These are phyloP conservation scores for Hirschfeldia incana DNA, from an alignment of 345 rosid genomes.

Conservation along the genomic window DNA sequence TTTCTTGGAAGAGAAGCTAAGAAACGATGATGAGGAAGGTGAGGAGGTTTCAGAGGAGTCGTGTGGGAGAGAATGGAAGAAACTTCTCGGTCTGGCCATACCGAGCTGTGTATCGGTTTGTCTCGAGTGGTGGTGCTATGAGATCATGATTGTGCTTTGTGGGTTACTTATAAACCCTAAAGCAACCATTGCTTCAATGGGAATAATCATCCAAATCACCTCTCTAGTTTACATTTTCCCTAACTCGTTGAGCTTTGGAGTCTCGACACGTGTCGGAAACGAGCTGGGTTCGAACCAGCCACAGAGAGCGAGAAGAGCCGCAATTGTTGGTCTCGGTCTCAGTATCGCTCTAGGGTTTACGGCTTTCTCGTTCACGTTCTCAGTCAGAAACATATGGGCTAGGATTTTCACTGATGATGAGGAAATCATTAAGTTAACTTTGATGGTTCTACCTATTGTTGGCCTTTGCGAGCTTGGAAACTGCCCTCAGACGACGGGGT, in stretches of 20 bases:
- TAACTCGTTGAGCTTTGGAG: constrained; percentile 30
- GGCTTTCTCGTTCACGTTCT: constrained; percentile 18
- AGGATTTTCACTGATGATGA: constrained; percentile 24
- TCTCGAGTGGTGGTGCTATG: constrained; percentile 41
- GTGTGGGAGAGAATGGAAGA: constrained; percentile 32
- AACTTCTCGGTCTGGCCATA: constrained; percentile 17
- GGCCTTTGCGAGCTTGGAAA: constrained; percentile 40
- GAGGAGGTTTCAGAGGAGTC: constrained; percentile 37
- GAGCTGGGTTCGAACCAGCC: constrained; percentile 35
- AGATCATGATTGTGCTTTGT: constrained; percentile 38
- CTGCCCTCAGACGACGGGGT: constrained; percentile 36
- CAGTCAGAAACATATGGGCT: constrained; percentile 33
- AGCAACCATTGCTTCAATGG: constrained; percentile 36
- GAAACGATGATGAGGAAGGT: constrained; percentile 41
- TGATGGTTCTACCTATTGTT: constrained; percentile 29
- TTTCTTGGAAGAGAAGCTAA: constrained; percentile 39
- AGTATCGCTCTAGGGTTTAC: constrained; percentile 32
- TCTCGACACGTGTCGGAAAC: constrained; percentile 31
- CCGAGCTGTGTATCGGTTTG: constrained; percentile 35
- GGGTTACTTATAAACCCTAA: constrained; percentile 25
- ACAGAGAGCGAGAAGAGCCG: constrained; percentile 25
- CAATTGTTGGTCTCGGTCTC: constrained; percentile 35
- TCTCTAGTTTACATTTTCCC: constrained; percentile 37
- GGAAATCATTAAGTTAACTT: constrained; percentile 20
- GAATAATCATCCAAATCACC: constrained; percentile 35